These are phyloP conservation scores for Dictyostelium firmibasis DNA, from an alignment of 78 protist genomes.

Conservation along the genomic window DNA sequence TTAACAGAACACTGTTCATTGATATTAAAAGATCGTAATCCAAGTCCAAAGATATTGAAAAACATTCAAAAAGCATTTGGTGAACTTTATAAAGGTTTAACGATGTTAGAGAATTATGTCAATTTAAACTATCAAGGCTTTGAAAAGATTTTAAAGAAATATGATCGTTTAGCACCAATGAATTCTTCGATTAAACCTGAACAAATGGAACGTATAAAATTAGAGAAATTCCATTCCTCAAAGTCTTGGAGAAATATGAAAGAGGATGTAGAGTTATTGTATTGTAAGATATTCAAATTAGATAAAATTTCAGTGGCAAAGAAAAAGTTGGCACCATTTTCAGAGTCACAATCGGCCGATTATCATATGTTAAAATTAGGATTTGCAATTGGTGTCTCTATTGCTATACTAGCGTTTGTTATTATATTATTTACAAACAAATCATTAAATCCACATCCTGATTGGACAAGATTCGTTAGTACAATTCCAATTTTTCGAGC, in stretches of 20 bases:
- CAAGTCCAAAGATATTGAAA: slow-evolving; percentile 70
- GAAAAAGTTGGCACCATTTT: slow-evolving; percentile 20
- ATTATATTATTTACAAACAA: slow-evolving; percentile 42
- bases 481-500: slow-evolving; percentile 61
- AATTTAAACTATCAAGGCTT: slow-evolving; percentile 52
- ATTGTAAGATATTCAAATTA: slow-evolving; percentile 72
- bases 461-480: slow-evolving; percentile 43
- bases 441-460: background rate
- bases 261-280: slow-evolving; percentile 62
- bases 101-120: slow-evolving; percentile 71
- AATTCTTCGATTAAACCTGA: background rate
- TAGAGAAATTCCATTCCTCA: slow-evolving; percentile 12
- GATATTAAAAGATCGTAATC: slow-evolving; percentile 62
- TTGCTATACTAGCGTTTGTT: slow-evolving; percentile 13
- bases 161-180: slow-evolving; percentile 27
- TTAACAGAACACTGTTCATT: slow-evolving; percentile 56
- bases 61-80: slow-evolving; percentile 56
- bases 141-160: slow-evolving; percentile 44
- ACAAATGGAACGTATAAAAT: background rate
- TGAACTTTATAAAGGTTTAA: slow-evolving; percentile 60
- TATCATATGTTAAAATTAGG: slow-evolving; percentile 71
- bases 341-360: background rate
- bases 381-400: slow-evolving; percentile 38
- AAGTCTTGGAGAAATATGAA: slow-evolving; percentile 67
- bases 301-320: slow-evolving; percentile 48